phyloP scores from a whole-genome alignment of 331 rosid genomes.

The Spiraea crenata region DNA sequence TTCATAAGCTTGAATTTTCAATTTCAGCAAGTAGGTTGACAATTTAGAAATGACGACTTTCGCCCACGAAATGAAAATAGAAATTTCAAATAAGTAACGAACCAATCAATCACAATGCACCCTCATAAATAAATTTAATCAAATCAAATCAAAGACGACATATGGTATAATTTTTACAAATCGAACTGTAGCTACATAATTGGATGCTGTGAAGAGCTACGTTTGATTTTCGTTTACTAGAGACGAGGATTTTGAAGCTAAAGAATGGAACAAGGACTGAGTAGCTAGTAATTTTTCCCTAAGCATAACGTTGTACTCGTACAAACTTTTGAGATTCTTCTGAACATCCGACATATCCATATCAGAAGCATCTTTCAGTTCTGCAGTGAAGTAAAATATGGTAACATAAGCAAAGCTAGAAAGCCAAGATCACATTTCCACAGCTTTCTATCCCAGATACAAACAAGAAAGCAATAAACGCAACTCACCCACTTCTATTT shows the following conservation, averaged over 20 bases:
- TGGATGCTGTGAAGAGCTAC: constrained; percentile 14
- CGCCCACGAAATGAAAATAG: no score
- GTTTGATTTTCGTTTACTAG: constrained; percentile 24
- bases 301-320: constrained; percentile 70
- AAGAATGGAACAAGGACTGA: constrained; percentile 54
- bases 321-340: constrained; percentile 66
- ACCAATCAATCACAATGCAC: no score
- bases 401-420: background rate
- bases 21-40: no score
- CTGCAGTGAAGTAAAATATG: constrained; percentile 42
- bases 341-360: constrained; percentile 65
- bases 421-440: no score
- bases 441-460: background rate
- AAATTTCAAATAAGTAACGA: no score
- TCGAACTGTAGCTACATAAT: no score
- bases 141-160: no score
- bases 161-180: no score
- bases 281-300: constrained; percentile 65
- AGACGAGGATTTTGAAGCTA: constrained; percentile 41
- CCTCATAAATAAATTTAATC: no score
- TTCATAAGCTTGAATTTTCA: no score
- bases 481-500: background rate
- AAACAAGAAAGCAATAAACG: background rate
- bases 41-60: no score
- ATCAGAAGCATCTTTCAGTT: constrained; percentile 51